phyloP scores from a whole-genome alignment of 2,329 filamentous ascomycete genomes.

The Fusarium pilosicola region DNA sequence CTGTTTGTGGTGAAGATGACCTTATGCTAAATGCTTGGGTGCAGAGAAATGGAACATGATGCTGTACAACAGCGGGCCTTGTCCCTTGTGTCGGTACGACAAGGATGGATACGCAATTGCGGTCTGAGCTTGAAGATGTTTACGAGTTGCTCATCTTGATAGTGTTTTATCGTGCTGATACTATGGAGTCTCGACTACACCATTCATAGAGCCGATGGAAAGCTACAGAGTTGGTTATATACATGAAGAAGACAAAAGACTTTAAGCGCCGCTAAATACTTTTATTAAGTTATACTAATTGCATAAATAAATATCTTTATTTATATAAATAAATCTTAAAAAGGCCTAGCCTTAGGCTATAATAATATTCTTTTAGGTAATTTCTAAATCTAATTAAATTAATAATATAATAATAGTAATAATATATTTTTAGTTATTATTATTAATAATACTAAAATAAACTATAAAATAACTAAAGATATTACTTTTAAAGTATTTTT shows the following conservation, averaged over 20 bases:
- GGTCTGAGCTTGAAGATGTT: background rate
- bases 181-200: too few species aligned
- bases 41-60: background rate
- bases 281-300: too few species aligned
- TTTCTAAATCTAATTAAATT: too few species aligned
- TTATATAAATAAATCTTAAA: too few species aligned
- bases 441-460: too few species aligned
- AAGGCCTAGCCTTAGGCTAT: too few species aligned
- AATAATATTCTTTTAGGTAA: too few species aligned
- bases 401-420: too few species aligned
- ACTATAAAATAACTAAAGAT: too few species aligned
- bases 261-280: background rate
- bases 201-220: background rate
- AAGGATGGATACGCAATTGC: background rate
- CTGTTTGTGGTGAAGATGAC: background rate
- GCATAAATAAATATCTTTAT: too few species aligned
- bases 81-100: conserved; percentile 38
- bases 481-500: too few species aligned
- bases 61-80: conserved; percentile 11
- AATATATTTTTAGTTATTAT: too few species aligned
- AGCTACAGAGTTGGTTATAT: background rate
- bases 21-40: conserved; percentile 1
- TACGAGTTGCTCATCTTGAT: background rate
- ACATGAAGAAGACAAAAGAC: background rate
- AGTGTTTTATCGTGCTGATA: background rate